phyloP scores from a whole-genome alignment of 1,284 basidiomycete genomes.

The Inonotus hispidus region DNA sequence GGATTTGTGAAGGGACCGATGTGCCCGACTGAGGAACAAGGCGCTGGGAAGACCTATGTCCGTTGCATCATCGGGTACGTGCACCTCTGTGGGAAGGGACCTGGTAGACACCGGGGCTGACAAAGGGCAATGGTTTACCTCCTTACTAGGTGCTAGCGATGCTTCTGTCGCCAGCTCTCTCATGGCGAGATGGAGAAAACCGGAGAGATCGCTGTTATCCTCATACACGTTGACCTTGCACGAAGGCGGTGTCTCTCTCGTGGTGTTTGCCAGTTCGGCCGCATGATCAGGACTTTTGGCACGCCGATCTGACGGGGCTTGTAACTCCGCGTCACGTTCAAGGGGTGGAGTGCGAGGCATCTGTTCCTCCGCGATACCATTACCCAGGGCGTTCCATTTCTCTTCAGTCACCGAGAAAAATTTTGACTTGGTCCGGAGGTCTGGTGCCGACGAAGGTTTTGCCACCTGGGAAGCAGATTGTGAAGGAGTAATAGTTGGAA shows the following conservation, averaged over 20 bases:
- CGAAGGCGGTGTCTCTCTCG: not conserved
- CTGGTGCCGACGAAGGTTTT: not conserved
- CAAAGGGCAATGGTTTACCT: not conserved
- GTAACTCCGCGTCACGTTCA: not conserved
- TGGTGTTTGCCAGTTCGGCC: not conserved
- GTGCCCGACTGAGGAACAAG: too few relatives aligned
- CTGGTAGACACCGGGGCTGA: not conserved
- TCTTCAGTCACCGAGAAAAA: constrained; percentile 21
- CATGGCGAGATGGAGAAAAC: not conserved
- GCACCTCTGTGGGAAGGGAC: not conserved
- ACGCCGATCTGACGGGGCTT: not conserved
- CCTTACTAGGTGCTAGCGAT: not conserved
- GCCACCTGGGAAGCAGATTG: constrained; percentile 46
- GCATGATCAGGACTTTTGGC: not conserved
- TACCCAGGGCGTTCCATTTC: not conserved
- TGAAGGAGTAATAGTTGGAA: constrained; percentile 42
- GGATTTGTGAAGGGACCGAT: too few relatives aligned
- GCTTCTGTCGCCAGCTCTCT: not conserved
- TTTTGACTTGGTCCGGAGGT: constrained; percentile 18
- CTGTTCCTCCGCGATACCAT: not conserved
- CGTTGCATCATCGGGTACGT: too few relatives aligned
- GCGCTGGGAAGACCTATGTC: too few relatives aligned
- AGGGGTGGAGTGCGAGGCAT: too few relatives aligned
- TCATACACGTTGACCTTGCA: not conserved
- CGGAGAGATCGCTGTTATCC: not conserved